Evolutionary conservation across 2,329 filamentous ascomycete genomes (phyloP), one percentile per base, ranked within the genome.

Genomic region (Aspergillus hortae): DNA sequence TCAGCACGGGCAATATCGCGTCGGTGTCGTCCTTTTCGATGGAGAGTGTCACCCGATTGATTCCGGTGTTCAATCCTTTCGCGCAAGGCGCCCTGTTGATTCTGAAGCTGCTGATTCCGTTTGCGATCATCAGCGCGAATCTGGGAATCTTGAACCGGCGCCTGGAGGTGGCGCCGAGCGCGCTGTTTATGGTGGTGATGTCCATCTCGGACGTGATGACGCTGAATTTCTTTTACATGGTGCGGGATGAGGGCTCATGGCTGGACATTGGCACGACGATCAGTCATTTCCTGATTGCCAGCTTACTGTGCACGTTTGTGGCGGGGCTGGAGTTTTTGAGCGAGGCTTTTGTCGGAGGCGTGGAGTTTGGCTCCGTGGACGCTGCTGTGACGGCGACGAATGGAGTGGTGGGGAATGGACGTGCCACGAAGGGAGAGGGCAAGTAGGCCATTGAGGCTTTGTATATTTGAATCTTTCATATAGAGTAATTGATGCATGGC

Each of bases 211-310:
- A 99, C 67, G 84, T 96, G 46, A 80, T 97, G 68, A 97, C 94
- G 3, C 79, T 99, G 48, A 90, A 94, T 64, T 99, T 99, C 77
- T 99, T 99, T 74, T 99, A 90, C 85, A 90, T 96, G 63, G 94
- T 99, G 43, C 89, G 88, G 64, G 94, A 99, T 62, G 94, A 99
- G 68, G 94, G 94, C 0, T 94, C 88, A 19, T 99, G 94, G 94
- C 75, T 99, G 54, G 94, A 99, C 68, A 99, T 99, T 67, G 94
- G 94, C 30, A 95, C 90, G 25, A 96, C 90, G 3, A 99, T 99
- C 60, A 95, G 85, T 65, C 92, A 97, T 69, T 99, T 97, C 71
- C 85, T 86, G 55, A 97, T 99, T 74, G 92, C 91, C 15, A 96
- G 90, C 70, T 70, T 90, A 61, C 67, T 97, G 42, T 94, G 91